Percentiles rank a stretch among this genome's conserved stretches.
Evolutionary conservation across 2,329 filamentous ascomycete species (phyloP).

Genomic region (Blumeria hordei): DNA sequence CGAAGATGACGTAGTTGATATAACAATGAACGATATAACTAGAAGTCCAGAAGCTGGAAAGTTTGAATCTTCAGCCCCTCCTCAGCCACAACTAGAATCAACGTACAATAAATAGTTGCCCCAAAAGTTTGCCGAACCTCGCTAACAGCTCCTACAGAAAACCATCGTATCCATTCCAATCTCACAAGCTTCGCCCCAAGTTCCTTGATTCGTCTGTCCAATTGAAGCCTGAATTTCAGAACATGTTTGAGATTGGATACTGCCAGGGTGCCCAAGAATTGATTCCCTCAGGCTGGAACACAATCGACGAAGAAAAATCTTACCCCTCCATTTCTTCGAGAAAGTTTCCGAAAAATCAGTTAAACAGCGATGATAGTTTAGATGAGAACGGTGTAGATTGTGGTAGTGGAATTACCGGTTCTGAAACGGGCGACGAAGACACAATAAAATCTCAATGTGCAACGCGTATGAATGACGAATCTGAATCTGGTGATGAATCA

Average conservation of each 20-base stretch:
- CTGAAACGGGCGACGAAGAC: constrained; percentile 27
- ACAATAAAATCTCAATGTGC: not conserved
- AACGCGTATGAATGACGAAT: constrained; percentile 35
- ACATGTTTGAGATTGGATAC: constrained; percentile 56
- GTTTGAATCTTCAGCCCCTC: not conserved
- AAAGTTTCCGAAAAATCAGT: constrained; percentile 13
- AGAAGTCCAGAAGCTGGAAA: not conserved
- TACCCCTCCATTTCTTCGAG: constrained; percentile 27
- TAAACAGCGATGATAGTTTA: constrained; percentile 2
- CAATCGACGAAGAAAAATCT: constrained; percentile 30
- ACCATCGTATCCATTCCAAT: not conserved
- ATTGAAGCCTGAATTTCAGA: constrained; percentile 38
- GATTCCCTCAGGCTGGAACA: constrained; percentile 47
- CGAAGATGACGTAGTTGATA: constrained; percentile 76
- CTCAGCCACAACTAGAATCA: not conserved
- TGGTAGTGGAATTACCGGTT: constrained; percentile 19
- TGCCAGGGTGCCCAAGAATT: constrained; percentile 27
- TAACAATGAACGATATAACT: constrained; percentile 42
- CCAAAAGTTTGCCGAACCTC: not conserved
- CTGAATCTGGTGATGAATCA: constrained; percentile 20
- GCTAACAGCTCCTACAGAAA: not conserved
- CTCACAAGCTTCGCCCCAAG: constrained; percentile 19
- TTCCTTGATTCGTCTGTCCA: constrained; percentile 29
- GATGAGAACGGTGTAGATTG: constrained; percentile 8
- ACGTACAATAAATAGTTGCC: not conserved